Percentiles rank a stretch among this genome's conserved stretches.
These are phyloP conservation scores for Vaccinium vitisidaea DNA, from an alignment of 148 eudicot genomes.

Conservation along the genomic window DNA sequence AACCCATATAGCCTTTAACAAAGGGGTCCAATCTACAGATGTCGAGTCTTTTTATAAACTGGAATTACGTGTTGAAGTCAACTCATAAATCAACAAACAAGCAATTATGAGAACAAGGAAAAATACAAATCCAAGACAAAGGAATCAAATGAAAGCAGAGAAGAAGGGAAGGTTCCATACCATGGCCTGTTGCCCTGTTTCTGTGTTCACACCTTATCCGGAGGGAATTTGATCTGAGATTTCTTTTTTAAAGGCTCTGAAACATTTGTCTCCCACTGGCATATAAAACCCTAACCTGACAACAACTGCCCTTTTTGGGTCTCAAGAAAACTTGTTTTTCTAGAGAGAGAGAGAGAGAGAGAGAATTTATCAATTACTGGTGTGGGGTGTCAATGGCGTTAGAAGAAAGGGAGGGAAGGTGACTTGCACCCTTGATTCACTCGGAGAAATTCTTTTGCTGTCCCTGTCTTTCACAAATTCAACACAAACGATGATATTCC, in stretches of 20 bases:
- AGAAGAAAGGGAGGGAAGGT: neutral
- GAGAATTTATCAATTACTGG: neutral
- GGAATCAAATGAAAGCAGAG: slow-evolving; percentile 9
- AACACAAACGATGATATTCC: neutral
- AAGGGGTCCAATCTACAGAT: neutral
- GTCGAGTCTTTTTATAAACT: neutral
- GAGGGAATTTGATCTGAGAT: slow-evolving; percentile 12
- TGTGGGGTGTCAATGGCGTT: slow-evolving; percentile 11
- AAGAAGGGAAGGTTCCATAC: slow-evolving; percentile 13
- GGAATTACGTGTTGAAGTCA: slow-evolving; percentile 3
- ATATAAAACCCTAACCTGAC: slow-evolving; percentile 15
- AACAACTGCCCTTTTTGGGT: slow-evolving; percentile 1
- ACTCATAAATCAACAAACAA: neutral
- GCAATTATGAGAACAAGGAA: neutral
- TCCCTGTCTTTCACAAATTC: neutral
- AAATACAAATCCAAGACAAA: neutral
- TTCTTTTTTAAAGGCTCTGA: slow-evolving; percentile 8
- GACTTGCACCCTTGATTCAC: neutral
- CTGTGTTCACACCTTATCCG: neutral
- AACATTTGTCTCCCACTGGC: slow-evolving; percentile 7
- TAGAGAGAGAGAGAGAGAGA: neutral
- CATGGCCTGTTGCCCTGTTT: neutral
- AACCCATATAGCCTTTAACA: neutral
- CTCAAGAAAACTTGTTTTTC: neutral
- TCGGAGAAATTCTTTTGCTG: neutral